Percentiles rank a stretch among this genome's conserved stretches.
These are phyloP conservation scores for Crithidia brevicula DNA, from an alignment of 208 protist genomes.

Conservation along the genomic window DNA sequence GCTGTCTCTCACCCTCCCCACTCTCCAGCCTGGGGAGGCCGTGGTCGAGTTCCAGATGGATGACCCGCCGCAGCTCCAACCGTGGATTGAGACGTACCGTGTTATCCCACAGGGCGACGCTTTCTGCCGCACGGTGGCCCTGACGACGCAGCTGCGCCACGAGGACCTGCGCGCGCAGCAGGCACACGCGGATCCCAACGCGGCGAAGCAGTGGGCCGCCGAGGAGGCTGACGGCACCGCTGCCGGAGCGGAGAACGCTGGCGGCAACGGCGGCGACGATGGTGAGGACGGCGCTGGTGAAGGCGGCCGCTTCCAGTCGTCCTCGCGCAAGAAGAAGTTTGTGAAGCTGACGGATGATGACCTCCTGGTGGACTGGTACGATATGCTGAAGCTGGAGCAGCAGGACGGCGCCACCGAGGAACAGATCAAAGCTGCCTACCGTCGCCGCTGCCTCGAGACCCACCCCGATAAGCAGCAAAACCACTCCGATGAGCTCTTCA, in stretches of 20 bases:
- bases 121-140: constrained; percentile 45
- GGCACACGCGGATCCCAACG: constrained; percentile 53
- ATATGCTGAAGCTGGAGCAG: constrained; percentile 72
- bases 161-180: constrained; percentile 47
- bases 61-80: constrained; percentile 19
- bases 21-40: constrained; percentile 27
- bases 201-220: constrained; percentile 34
- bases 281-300: constrained; percentile 36
- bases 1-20: constrained; percentile 39
- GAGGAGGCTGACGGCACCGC: constrained; percentile 36
- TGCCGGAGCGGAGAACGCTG: constrained; percentile 17
- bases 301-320: constrained; percentile 44
- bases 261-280: constrained; percentile 32
- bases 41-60: constrained; percentile 22
- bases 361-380: constrained; percentile 85
- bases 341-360: constrained; percentile 85
- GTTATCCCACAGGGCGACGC: constrained; percentile 51
- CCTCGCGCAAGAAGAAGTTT: constrained; percentile 68
- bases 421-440: constrained; percentile 89
- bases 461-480: constrained; percentile 96
- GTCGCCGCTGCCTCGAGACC: constrained; percentile 91
- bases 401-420: constrained; percentile 70
- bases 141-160: constrained; percentile 42
- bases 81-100: constrained; percentile 35
- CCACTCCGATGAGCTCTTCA: constrained; percentile 92